phyloP scores from a whole-genome alignment of 225 moss, liverwort and hornwort species.

The Sphagnum contortum region DNA sequence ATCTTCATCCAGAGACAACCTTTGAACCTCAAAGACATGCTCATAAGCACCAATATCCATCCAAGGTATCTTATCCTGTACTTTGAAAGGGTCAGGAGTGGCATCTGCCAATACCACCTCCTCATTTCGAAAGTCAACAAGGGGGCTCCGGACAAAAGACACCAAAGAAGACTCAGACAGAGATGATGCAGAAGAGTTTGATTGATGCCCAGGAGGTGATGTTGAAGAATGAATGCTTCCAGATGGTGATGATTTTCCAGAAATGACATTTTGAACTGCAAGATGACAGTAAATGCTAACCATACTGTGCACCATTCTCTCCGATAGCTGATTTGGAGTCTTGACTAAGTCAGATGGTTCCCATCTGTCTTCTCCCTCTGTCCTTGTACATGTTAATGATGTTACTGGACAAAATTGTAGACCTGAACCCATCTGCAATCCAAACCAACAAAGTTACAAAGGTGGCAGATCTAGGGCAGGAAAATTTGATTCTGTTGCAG shows the following conservation, averaged over 20 bases:
- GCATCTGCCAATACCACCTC: constrained; percentile 46
- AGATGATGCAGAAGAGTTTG: constrained; percentile 44
- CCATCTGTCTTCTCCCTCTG: constrained; percentile 20
- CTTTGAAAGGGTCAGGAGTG: constrained; percentile 37
- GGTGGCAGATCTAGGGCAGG: too few species aligned
- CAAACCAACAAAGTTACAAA: background rate
- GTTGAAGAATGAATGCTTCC: constrained; percentile 46
- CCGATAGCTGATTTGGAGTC: constrained; percentile 68
- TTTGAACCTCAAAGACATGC: constrained; percentile 51
- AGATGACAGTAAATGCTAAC: constrained; percentile 78
- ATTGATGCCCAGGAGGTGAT: constrained; percentile 38
- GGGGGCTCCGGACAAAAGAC: constrained; percentile 64
- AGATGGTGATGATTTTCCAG: constrained; percentile 16
- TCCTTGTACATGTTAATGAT: constrained; percentile 27
- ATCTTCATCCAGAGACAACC: constrained; percentile 62
- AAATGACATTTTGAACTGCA: constrained; percentile 22
- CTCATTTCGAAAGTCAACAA: constrained; percentile 35
- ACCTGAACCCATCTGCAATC: constrained; percentile 24
- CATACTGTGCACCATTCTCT: constrained; percentile 82
- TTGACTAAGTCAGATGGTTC: constrained; percentile 19
- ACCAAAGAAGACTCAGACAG: constrained; percentile 62
- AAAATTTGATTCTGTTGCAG: too few species aligned
- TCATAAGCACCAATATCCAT: constrained; percentile 50
- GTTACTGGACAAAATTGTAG: constrained; percentile 29
- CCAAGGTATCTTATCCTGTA: constrained; percentile 44